Percentiles rank a stretch among this genome's conserved stretches.
These are phyloP conservation scores for Chytridium lagenaria DNA, from an alignment of 371 early-diverging fungal species.

Conservation along the genomic window DNA sequence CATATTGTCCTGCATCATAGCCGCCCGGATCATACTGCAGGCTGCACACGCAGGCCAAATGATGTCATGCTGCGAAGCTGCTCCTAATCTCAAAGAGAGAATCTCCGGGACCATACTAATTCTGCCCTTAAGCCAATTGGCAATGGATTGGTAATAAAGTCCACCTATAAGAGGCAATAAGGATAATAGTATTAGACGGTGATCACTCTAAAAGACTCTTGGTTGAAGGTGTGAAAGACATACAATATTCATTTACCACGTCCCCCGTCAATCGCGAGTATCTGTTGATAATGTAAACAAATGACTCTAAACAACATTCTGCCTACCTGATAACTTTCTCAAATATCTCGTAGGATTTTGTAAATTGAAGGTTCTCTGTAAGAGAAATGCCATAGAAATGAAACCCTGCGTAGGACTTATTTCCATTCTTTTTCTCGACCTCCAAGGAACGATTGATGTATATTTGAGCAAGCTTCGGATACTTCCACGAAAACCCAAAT, in stretches of 20 bases:
- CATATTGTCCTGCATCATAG: not conserved
- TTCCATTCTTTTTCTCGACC: not conserved
- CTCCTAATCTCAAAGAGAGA: not conserved
- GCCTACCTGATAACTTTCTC: not conserved
- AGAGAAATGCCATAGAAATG: constrained; percentile 10
- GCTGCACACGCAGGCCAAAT: constrained; percentile 15
- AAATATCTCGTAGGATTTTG: not conserved
- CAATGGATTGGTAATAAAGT: not conserved
- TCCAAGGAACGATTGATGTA: not conserved
- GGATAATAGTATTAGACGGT: not conserved
- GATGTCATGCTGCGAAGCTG: constrained; percentile 6
- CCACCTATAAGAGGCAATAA: not conserved
- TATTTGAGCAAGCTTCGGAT: not conserved
- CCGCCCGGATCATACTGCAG: constrained; percentile 1
- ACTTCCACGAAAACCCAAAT: constrained; percentile 18
- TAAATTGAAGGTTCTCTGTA: not conserved
- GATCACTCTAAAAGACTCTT: not conserved
- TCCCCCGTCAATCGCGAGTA: constrained; percentile 1
- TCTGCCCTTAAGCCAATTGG: not conserved
- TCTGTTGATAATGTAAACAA: not conserved
- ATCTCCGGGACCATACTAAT: not conserved
- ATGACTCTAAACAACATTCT: not conserved
- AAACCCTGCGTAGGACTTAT: not conserved
- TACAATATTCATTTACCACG: constrained; percentile 10
- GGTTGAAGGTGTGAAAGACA: not conserved